A percentile compares a stretch with the other conserved stretches of the same genome.
Evolutionary conservation across 106 monocot genomes (phyloP).

Genomic region (Agapanthus africanus): DNA sequence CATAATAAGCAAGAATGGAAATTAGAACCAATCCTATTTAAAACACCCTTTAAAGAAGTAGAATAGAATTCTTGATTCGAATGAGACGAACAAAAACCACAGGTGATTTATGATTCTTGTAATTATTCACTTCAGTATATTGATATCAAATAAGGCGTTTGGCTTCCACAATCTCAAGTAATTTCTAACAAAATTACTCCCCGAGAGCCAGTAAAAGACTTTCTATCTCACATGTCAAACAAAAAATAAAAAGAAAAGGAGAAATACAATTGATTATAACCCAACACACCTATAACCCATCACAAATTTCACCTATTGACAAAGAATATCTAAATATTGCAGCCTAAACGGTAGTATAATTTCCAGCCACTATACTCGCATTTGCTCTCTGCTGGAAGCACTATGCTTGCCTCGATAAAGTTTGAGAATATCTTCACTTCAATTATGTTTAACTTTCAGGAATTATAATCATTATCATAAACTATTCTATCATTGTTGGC

Average conservation of each 20-base stretch:
- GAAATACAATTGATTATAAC: neutral
- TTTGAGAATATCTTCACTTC: neutral
- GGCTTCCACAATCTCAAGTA: neutral
- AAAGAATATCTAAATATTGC: slow-evolving; percentile 6
- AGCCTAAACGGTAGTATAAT: neutral
- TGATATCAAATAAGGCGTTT: neutral
- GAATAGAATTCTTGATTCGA: too few species aligned
- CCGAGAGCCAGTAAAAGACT: neutral
- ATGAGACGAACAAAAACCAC: too few species aligned
- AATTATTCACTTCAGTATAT: too few species aligned
- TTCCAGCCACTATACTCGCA: neutral
- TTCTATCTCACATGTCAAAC: neutral
- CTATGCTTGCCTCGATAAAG: too few species aligned
- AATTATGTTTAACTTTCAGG: neutral
- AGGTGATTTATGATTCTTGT: too few species aligned
- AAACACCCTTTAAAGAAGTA: too few species aligned
- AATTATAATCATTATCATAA: neutral
- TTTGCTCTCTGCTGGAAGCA: too few species aligned
- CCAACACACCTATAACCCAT: slow-evolving; percentile 3
- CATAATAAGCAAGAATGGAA: too few species aligned
- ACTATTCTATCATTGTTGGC: slow-evolving; percentile 11
- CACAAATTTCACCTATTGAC: slow-evolving; percentile 6
- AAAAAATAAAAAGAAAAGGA: too few species aligned
- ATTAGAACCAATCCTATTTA: too few species aligned
- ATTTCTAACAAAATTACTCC: neutral